A percentile compares a stretch with the other conserved stretches of the same genome.
These are phyloP conservation scores for Artomyces pyxidatus DNA, from an alignment of 768 basidiomycete species.

Conservation along the genomic window DNA sequence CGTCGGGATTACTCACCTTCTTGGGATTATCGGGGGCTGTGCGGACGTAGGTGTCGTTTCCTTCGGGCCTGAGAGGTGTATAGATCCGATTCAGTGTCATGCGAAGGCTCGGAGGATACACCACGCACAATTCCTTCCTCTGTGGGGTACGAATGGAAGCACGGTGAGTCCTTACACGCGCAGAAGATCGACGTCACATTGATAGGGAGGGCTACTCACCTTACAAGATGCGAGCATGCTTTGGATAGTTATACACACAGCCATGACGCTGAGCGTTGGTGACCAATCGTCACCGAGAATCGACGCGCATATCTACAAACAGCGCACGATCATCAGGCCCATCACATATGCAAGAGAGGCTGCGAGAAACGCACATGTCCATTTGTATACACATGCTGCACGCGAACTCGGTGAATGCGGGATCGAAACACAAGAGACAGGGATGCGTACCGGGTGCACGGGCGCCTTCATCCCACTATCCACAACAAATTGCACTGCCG, in stretches of 20 bases:
- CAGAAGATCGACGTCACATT: too few species aligned
- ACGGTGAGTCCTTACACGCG: neutral
- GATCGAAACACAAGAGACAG: constrained; percentile 1
- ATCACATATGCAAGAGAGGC: constrained; percentile 7
- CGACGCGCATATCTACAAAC: constrained; percentile 71
- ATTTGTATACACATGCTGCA: constrained; percentile 80
- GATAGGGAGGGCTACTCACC: constrained; percentile 32
- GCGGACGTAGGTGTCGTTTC: constrained; percentile 77
- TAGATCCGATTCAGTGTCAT: constrained; percentile 4
- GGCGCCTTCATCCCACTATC: constrained; percentile 59
- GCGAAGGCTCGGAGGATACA: neutral
- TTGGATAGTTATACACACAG: constrained; percentile 80
- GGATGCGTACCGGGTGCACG: constrained; percentile 58
- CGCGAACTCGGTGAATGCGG: constrained; percentile 10
- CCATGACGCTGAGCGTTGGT: constrained; percentile 74
- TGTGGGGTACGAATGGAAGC: constrained; percentile 16
- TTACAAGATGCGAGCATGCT: constrained; percentile 92
- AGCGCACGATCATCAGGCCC: neutral
- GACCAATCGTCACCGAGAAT: constrained; percentile 89
- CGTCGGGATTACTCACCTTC: constrained; percentile 44
- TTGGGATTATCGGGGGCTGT: constrained; percentile 80
- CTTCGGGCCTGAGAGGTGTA: constrained; percentile 49
- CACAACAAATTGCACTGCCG: constrained; percentile 80
- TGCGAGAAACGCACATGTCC: constrained; percentile 56
- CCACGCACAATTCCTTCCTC: constrained; percentile 58